Evolutionary conservation across 148 eudicot genomes (phyloP), one percentile per base, ranked within the genome.

Genomic region (Persicaria tinctoria): DNA sequence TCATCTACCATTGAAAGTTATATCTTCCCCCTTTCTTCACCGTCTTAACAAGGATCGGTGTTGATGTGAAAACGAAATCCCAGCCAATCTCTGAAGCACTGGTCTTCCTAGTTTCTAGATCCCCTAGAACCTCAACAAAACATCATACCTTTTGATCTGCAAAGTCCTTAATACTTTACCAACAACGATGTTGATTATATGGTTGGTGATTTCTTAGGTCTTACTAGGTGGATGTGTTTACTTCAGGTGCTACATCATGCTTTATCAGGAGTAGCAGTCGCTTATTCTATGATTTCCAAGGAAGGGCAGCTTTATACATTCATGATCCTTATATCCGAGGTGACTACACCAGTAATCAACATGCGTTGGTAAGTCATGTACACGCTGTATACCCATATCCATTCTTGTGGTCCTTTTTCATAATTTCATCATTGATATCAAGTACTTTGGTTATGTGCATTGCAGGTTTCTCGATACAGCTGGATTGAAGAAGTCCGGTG

Each of bases 251-350:
- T 96, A 83, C 99, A 96, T 82, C 99, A 96, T 82, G 87, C 97
- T 77, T 88, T 96, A 74, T 87, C 99, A 4, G 92, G 87, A 72
- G 81, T 92, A 77, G 92, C 99, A 60, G 97, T 96, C 63, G 92
- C 91, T 68, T 96, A 96, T 80, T 81, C 99, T 75, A 82, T 92
- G 97, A 88, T 87, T 76, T 86, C 91, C 66, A 93, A 96, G 76
- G 99, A 96, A 87, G 99, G 97, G 54, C 99, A 96, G 79, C 94
- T 96, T 66, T 96, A 96, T 80, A 96, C 99, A 8, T 96, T 85
- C 83, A 96, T 96, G 99, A 90, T 92, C 73, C 91, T 96, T 74
- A 96, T 96, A 55, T 96, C 99, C 48, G 99, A 96, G 81, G 85
- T 92, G 80, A 96, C 99, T 55, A 96, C 99, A 75, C 99, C 99